Base-by-base conservation (phyloP, 2,329 filamentous ascomycete species). In the Colletotrichum lini region DNA sequence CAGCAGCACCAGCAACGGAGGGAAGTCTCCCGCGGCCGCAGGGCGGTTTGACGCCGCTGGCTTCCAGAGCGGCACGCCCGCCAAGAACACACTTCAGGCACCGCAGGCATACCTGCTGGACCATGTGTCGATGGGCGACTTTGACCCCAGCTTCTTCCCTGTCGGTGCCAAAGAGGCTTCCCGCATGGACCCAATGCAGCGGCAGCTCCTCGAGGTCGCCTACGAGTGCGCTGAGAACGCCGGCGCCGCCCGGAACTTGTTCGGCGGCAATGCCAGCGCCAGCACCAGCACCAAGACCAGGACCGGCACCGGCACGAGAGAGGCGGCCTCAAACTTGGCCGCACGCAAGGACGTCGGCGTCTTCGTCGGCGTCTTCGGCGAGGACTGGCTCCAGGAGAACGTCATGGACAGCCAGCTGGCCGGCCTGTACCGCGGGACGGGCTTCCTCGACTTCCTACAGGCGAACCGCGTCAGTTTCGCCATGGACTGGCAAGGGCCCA, bases 191-290 rank as follows among this genome's bases (percentile, higher is more conserved):
- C 80, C 80, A 4, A 78, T 80, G 54, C 80, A 80, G 61, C 68
- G 78, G 0, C 73, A 77, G 18, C 62, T 79, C 12, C 70, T 80
- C 3, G 78, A 82, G 67, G 77, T 81, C 1, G 74, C 76, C 15
- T 77, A 75, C n/a, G 80, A 82, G 65, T 77, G 76, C 35, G 70
- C 79, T 18, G 79, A 80, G 58, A 72, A 74, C 44, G 76, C 77
- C 4, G 79, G 78, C 10, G 73, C 76, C 35, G 60, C 26, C 26
- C 26, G 26, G 4, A 30, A 30, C 26, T 6, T 30, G 26, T 30
- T 30, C 5, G 26, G 26, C 26, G 26, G 26, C 26, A 30, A 30
- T 1, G 6, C 26, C 26, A 30, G 26, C 26, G 26, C 26, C 58
- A 38, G n/a, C 23, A 44, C 68, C 70, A 35, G 78, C 5, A 60